Conservation (phyloP, 371 early-diverging fungal genomes). For the Blakeslea trispora region DNA sequence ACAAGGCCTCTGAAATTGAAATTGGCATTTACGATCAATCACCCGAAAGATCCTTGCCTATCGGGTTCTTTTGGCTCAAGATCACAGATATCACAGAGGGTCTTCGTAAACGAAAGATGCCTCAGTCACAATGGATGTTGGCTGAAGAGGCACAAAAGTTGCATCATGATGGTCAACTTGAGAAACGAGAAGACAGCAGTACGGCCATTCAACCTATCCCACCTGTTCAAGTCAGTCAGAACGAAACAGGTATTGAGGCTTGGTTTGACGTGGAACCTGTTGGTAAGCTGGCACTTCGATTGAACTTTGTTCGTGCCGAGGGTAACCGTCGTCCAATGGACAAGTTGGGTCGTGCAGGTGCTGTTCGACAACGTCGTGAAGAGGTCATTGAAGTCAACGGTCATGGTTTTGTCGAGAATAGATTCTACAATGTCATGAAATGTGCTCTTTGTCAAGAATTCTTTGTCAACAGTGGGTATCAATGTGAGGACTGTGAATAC, state of each 20-base stretch:
- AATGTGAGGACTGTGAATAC: constrained; percentile 72
- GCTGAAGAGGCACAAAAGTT: constrained; percentile 41
- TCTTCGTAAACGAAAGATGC: constrained; percentile 65
- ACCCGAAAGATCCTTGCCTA: constrained; percentile 62
- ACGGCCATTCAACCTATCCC: constrained; percentile 10
- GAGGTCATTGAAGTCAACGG: constrained; percentile 79
- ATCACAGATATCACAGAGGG: constrained; percentile 80
- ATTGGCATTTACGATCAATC: constrained; percentile 76
- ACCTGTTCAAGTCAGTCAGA: constrained; percentile 10
- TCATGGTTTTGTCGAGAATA: constrained; percentile 84
- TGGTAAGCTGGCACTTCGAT: constrained; percentile 78
- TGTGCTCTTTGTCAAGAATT: constrained; percentile 94
- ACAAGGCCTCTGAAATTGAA: constrained; percentile 92
- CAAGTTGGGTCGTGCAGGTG: constrained; percentile 81
- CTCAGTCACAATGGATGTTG: constrained; percentile 25
- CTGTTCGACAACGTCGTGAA: constrained; percentile 83
- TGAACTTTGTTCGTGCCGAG: constrained; percentile 68
- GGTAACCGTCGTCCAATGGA: constrained; percentile 61
- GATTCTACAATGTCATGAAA: constrained; percentile 90
- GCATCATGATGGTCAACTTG: constrained; percentile 27
- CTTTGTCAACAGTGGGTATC: constrained; percentile 83
- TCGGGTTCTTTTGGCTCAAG: constrained; percentile 84
- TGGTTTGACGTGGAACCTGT: constrained; percentile 93
- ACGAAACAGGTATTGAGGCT: constrained; percentile 64
- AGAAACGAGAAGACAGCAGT: constrained; percentile 20